These are phyloP conservation scores for Thermochaetoides dissita DNA, from an alignment of 2,329 filamentous ascomycete species.

Conservation along the genomic window DNA sequence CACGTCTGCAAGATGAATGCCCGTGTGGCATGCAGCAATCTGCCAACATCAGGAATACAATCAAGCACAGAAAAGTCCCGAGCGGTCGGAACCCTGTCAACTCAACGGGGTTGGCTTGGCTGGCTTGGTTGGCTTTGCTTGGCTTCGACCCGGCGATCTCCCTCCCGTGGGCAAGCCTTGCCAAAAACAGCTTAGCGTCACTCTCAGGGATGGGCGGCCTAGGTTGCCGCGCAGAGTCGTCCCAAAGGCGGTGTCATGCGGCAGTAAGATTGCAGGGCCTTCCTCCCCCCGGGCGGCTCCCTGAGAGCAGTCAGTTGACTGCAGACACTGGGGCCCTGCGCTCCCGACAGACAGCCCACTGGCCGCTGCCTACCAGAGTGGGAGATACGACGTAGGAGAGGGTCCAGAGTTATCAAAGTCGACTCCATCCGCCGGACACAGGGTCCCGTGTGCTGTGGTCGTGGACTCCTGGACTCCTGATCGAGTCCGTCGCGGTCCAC, in stretches of 20 bases:
- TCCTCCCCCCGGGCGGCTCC: no score
- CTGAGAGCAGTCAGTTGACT: no score
- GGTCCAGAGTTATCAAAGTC: conserved; percentile 1
- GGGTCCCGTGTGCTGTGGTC: no score
- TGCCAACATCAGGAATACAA: background rate
- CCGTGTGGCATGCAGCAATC: no score
- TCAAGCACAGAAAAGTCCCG: background rate
- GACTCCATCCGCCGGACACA: background rate
- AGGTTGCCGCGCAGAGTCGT: background rate
- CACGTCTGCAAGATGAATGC: no score
- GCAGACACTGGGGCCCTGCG: background rate
- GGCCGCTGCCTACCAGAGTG: no score
- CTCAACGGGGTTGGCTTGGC: background rate
- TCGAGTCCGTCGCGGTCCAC: no score
- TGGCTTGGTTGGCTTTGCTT: background rate
- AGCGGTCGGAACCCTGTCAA: background rate
- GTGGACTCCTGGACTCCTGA: no score
- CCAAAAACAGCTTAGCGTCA: background rate
- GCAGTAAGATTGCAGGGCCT: background rate
- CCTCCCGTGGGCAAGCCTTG: background rate
- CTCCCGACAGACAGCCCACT: background rate
- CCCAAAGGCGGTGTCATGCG: background rate
- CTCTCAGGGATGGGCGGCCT: no score
- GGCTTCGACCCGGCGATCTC: background rate
- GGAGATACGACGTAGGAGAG: no score